phyloP scores from a whole-genome alignment of 2,329 filamentous ascomycete genomes.

The Rugonectria rugulosa region DNA sequence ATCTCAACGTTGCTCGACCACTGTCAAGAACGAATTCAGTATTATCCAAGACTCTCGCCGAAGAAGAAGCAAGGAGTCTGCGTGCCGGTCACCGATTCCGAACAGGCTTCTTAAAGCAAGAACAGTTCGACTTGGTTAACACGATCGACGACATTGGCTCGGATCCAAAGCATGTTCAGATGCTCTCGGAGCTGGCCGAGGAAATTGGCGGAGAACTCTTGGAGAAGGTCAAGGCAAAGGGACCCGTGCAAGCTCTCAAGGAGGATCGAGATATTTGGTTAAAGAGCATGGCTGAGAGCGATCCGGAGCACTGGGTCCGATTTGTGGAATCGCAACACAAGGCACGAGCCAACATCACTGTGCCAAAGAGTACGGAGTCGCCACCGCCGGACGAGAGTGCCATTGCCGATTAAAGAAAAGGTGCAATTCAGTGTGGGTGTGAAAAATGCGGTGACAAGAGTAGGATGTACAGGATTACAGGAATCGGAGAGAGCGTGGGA shows the following conservation, averaged over 20 bases:
- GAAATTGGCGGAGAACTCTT: conserved; percentile 68
- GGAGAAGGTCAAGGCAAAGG: conserved; percentile 62
- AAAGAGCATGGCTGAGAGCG: conserved; percentile 61
- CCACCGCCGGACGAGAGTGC: conserved; percentile 49
- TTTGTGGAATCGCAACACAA: conserved; percentile 70
- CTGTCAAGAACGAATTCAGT: conserved; percentile 62
- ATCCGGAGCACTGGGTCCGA: conserved; percentile 70
- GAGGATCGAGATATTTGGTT: conserved; percentile 62
- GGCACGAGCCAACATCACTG: conserved; percentile 60
- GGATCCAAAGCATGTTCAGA: conserved; percentile 58
- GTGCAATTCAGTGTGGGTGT: neutral
- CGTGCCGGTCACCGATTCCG: conserved; percentile 66
- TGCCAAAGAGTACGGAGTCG: conserved; percentile 38
- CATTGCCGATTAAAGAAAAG: conserved; percentile 46
- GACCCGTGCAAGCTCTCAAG: conserved; percentile 68
- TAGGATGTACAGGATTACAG: neutral
- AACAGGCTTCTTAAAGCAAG: conserved; percentile 58
- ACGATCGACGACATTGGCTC: conserved; percentile 57
- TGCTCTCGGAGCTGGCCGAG: conserved; percentile 70
- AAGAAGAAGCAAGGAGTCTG: conserved; percentile 65
- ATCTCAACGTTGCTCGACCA: conserved; percentile 49
- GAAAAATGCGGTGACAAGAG: conserved; percentile 1
- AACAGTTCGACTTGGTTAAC: conserved; percentile 59
- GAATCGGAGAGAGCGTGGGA: conserved; percentile 9
- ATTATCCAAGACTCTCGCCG: conserved; percentile 60